phyloP scores from a whole-genome alignment of 176 grass and related monocot genomes.

The Rhipidocladum racemiflorum region DNA sequence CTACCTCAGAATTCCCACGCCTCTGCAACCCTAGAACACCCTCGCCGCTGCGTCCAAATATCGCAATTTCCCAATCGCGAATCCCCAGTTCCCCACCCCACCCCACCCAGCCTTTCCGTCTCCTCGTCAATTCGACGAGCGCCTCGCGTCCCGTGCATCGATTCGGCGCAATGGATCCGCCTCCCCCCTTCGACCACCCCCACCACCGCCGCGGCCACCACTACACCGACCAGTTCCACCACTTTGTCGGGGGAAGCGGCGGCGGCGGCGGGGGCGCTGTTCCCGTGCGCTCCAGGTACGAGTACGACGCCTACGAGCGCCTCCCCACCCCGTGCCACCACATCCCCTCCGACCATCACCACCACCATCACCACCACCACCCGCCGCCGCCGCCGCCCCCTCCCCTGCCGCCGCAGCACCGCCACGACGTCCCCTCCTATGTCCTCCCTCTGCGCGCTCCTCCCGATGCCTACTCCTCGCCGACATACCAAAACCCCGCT shows the following conservation, averaged over 20 bases:
- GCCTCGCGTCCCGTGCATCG: background rate
- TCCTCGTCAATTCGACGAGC: background rate
- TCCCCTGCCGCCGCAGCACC: slow-evolving; percentile 22
- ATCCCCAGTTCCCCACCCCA: background rate
- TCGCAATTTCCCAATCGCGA: background rate
- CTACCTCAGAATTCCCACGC: background rate
- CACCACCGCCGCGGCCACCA: slow-evolving; percentile 33
- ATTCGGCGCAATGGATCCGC: slow-evolving; percentile 45
- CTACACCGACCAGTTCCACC: slow-evolving; percentile 15
- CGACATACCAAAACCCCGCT: slow-evolving; percentile 10
- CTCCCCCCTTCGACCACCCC: slow-evolving; percentile 42
- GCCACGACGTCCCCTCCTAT: slow-evolving; percentile 32
- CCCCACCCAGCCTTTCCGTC: background rate
- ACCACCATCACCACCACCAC: slow-evolving; percentile 23
- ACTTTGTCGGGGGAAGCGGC: background rate
- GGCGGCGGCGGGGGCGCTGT: background rate
- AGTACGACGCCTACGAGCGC: slow-evolving; percentile 27
- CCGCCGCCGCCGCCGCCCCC: slow-evolving; percentile 4
- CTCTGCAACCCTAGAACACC: background rate
- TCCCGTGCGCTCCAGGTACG: slow-evolving; percentile 47
- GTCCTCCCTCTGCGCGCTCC: slow-evolving; percentile 14
- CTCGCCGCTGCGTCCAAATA: background rate
- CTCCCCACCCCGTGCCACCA: background rate
- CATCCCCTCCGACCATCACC: background rate
- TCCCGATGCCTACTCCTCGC: slow-evolving; percentile 37